These are phyloP conservation scores for Podaxis sp. DNA, from an alignment of 768 basidiomycete species.

Conservation along the genomic window DNA sequence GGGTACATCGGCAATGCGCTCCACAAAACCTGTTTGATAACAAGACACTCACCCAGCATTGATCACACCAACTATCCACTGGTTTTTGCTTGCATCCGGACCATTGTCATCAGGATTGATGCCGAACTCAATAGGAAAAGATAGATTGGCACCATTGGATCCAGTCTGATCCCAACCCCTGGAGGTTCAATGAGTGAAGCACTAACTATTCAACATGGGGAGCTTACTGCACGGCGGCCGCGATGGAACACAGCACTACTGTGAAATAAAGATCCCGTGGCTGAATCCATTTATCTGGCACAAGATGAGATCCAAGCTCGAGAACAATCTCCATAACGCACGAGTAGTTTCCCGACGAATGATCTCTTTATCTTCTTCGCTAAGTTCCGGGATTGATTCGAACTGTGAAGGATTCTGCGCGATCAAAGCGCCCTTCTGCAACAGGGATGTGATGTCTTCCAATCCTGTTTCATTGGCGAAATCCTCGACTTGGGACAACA, in stretches of 20 bases:
- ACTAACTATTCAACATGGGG: not conserved
- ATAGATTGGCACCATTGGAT: conserved; percentile 53
- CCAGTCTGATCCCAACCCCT: conserved; percentile 50
- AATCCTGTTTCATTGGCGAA: conserved; percentile 49
- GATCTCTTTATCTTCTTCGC: conserved; percentile 25
- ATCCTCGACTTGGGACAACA: conserved; percentile 52
- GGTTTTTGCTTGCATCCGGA: conserved; percentile 35
- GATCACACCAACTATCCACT: conserved; percentile 69
- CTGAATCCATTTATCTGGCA: conserved; percentile 37
- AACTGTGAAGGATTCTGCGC: conserved; percentile 56
- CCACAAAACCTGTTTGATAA: not conserved
- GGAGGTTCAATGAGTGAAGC: not conserved
- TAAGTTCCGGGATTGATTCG: conserved; percentile 28
- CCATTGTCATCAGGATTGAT: conserved; percentile 24
- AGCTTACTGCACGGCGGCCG: conserved; percentile 65
- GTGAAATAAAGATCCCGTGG: conserved; percentile 33
- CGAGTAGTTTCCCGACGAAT: conserved; percentile 36
- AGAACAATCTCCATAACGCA: conserved; percentile 13
- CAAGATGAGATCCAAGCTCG: not conserved
- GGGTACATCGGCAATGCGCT: not conserved
- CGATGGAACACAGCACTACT: conserved; percentile 52
- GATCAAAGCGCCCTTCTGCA: conserved; percentile 68
- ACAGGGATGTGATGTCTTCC: conserved; percentile 32
- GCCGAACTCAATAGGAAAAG: conserved; percentile 44
- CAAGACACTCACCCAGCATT: conserved; percentile 46